Evolutionary conservation across 148 eudicot genomes (phyloP).

Genomic region (Fallopia convolvulus): DNA sequence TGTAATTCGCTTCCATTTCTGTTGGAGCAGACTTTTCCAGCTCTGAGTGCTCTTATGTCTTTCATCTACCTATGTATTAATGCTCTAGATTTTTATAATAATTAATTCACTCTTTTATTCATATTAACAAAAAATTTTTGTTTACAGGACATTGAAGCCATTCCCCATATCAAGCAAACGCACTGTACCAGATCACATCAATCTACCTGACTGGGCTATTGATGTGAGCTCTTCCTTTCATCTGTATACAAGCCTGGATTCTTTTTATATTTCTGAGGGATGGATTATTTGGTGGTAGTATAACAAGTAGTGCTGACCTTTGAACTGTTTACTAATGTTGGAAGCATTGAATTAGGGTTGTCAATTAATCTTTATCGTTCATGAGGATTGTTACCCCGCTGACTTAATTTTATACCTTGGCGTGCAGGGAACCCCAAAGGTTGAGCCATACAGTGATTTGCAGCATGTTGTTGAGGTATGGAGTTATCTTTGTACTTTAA

Average conservation of each 20-base stretch:
- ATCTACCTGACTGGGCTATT: constrained; percentile 84
- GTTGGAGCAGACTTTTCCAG: not conserved
- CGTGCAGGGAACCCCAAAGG: constrained; percentile 79
- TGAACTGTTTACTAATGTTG: not conserved
- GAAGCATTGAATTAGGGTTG: not conserved
- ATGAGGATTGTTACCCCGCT: not conserved
- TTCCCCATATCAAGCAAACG: constrained; percentile 74
- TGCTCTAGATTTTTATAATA: not conserved
- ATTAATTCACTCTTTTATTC: not conserved
- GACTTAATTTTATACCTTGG: constrained; percentile 4
- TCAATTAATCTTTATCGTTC: not conserved
- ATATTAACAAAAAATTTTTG: constrained; percentile 1
- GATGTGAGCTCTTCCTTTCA: constrained; percentile 20
- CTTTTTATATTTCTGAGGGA: not conserved
- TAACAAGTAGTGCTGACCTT: not conserved
- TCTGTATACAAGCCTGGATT: not conserved
- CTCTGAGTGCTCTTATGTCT: not conserved
- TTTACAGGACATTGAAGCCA: constrained; percentile 63
- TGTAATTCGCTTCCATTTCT: not conserved
- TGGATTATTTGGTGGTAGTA: not conserved
- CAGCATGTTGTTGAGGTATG: constrained; percentile 86
- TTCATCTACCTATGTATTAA: not conserved
- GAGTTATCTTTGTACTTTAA: not conserved
- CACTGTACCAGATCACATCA: constrained; percentile 56
- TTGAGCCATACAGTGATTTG: constrained; percentile 77